Conservation (phyloP, 2,329 filamentous ascomycete genomes). For the Ilyonectria mors-panacis region DNA sequence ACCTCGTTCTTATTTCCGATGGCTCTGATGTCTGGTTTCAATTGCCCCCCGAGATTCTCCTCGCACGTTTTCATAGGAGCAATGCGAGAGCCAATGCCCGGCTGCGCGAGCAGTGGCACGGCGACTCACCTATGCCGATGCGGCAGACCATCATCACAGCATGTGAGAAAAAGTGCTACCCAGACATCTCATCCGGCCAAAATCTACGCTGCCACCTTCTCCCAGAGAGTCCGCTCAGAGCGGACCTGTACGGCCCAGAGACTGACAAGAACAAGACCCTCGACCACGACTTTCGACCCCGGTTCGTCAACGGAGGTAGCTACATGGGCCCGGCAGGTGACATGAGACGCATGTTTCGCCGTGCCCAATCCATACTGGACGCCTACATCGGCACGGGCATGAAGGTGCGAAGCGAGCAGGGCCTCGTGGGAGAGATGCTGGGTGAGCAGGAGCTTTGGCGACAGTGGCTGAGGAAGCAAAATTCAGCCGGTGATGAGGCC, state of each 20-base stretch:
- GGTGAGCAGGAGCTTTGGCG: slow-evolving; percentile 44
- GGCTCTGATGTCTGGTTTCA: slow-evolving; percentile 22
- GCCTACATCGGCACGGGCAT: slow-evolving; percentile 14
- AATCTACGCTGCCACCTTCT: slow-evolving; percentile 31
- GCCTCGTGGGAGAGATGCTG: slow-evolving; percentile 47
- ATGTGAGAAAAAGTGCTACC: slow-evolving; percentile 43
- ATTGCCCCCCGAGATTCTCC: slow-evolving; percentile 5
- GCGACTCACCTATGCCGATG: slow-evolving; percentile 21
- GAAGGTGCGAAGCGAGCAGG: slow-evolving; percentile 45
- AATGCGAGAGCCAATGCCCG: slow-evolving; percentile 13
- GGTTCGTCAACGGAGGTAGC: slow-evolving; percentile 48
- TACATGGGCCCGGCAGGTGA: slow-evolving; percentile 45
- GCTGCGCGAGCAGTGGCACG: slow-evolving; percentile 1
- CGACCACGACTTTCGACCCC: slow-evolving; percentile 31
- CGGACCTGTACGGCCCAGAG: slow-evolving; percentile 37
- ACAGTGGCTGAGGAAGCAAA: slow-evolving; percentile 3
- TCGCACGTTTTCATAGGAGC: neutral
- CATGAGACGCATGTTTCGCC: slow-evolving; percentile 42
- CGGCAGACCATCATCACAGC: slow-evolving; percentile 39
- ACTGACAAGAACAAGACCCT: slow-evolving; percentile 27
- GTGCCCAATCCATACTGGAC: slow-evolving; percentile 38
- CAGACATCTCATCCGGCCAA: slow-evolving; percentile 10
- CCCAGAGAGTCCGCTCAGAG: slow-evolving; percentile 35
- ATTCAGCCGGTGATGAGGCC: neutral
- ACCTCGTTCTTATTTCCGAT: slow-evolving; percentile 11